phyloP scores from a whole-genome alignment of 257 asterid genomes.

The Henckelia pumila region DNA sequence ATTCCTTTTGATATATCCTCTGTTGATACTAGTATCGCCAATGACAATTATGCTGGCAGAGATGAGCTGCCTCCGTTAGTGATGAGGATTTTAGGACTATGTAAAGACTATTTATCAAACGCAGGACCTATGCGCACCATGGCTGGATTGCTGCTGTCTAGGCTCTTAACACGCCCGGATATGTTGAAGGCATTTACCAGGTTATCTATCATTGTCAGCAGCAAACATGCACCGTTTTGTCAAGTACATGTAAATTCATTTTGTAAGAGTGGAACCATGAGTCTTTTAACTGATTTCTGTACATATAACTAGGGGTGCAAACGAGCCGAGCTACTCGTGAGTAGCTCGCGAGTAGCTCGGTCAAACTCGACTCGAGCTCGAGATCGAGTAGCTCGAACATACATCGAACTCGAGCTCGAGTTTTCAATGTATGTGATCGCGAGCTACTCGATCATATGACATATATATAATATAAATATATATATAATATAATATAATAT shows the following conservation, averaged over 20 bases:
- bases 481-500: no score
- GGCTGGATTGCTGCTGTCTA: slow-evolving; percentile 83
- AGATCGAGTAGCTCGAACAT: no score
- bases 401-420: no score
- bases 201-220: slow-evolving; percentile 27
- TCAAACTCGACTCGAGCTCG: no score
- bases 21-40: slow-evolving; percentile 77
- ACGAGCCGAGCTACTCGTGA: no score
- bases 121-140: slow-evolving; percentile 96
- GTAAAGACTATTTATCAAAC: slow-evolving; percentile 78
- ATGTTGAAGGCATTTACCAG: slow-evolving; percentile 80
- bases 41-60: slow-evolving; percentile 27
- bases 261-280: not conserved
- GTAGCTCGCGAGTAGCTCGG: no score
- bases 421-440: no score
- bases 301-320: no score
- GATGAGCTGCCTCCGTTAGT: slow-evolving; percentile 84
- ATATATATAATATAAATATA: no score
- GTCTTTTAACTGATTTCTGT: not conserved
- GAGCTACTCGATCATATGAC: no score
- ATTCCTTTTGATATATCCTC: slow-evolving; percentile 92
- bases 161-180: slow-evolving; percentile 91
- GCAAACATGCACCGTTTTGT: not conserved
- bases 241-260: not conserved
- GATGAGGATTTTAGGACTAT: slow-evolving; percentile 58